Evolutionary conservation across 2,329 filamentous ascomycete species (phyloP).

Genomic region (Gyromitra esculenta): DNA sequence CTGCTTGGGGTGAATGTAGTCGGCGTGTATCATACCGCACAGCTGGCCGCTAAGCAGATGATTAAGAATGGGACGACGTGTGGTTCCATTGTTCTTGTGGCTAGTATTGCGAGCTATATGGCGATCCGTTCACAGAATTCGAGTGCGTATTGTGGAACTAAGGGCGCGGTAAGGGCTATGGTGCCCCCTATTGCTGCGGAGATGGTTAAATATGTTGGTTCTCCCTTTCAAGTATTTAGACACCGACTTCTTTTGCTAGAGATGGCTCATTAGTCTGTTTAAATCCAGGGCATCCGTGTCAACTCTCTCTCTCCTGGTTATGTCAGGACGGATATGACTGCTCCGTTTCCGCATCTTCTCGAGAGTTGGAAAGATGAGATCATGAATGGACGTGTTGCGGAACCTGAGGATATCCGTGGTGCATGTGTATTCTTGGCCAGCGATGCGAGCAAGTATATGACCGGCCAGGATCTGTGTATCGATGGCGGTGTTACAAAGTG

Average conservation of each 20-base stretch:
- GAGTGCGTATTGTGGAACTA: conserved; percentile 64
- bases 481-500: conserved; percentile 62
- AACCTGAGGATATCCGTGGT: conserved; percentile 69
- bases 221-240: not conserved
- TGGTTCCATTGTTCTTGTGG: conserved; percentile 73
- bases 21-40: conserved; percentile 85
- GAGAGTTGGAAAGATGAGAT: conserved; percentile 65
- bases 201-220: conserved; percentile 45
- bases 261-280: conserved; percentile 57
- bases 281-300: conserved; percentile 77
- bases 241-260: too few species aligned
- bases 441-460: conserved; percentile 79
- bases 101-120: conserved; percentile 74
- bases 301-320: conserved; percentile 85
- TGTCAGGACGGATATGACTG: conserved; percentile 78
- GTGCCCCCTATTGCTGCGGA: conserved; percentile 63
- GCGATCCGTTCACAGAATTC: conserved; percentile 69
- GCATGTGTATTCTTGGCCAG: conserved; percentile 79
- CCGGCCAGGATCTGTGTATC: conserved; percentile 76
- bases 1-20: conserved; percentile 86
- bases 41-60: conserved; percentile 82
- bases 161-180: conserved; percentile 65
- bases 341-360: conserved; percentile 63
- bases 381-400: conserved; percentile 64
- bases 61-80: conserved; percentile 64